Evolutionary conservation across 352 stramenopile species (phyloP), one percentile per base, ranked within the genome.

Genomic region (Plasmopara viticola): DNA sequence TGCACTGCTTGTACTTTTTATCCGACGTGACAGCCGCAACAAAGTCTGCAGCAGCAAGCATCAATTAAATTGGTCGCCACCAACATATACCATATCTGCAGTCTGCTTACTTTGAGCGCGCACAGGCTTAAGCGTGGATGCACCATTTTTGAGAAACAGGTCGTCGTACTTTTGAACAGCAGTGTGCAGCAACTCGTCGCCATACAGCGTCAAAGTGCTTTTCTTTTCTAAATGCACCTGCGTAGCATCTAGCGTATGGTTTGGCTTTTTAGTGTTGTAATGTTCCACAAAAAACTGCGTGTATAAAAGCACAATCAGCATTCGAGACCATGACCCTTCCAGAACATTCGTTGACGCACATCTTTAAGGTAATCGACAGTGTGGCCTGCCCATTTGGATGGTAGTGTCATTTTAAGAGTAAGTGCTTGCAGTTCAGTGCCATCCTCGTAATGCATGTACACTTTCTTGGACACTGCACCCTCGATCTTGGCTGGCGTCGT

Each of bases 401-500:
- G 83, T 30, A 94, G 68, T 53, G 83, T 94, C 76, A 94, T 88
- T 70, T 94, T 94, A 53, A 94, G 78, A 58, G 78, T 91, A 38
- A 91, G 54, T 41, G 85, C 69, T 47, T 78, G 65, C 53, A 60
- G 57, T 48, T 86, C 77, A 12, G 76, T 72, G 13, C 64, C 63
- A 48, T 94, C 83, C 17, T 94, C 80, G 51, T 86, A 91, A 72
- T 94, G 83, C 66, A 94, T 86, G 70, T 94, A 94, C 59, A 90
- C 79, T 53, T 94, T 94, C 78, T 93, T 93, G 50, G 81, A 68
- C 64, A 80, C 70, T 6, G 79, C 80, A 56, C 82, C 78, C 38
- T 90, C 78, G n/a, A 88, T 79, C 66, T 83, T 86, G 10, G 63
- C 68, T 7, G 71, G 64, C 28, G 65, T 70, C 60, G 61, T 51